Conservation (phyloP, 495 filamentous ascomycete species). For the Aspergillus homomorphus region DNA sequence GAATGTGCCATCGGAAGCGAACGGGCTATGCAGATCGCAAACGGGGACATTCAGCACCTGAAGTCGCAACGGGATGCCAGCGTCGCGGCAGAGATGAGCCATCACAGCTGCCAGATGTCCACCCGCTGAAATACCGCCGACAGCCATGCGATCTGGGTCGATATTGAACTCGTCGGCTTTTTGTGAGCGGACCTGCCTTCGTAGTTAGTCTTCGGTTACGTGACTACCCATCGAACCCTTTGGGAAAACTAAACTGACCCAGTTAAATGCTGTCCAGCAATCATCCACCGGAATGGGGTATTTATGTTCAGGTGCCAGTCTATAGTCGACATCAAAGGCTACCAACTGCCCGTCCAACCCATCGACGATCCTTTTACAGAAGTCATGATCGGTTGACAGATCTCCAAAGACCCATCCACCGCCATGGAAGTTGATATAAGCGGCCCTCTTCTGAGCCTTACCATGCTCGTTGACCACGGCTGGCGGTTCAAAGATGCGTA, state of each 20-base stretch:
- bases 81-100: constrained; percentile 36
- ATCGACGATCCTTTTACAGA: constrained; percentile 37
- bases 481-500: constrained; percentile 39
- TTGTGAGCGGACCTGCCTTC: constrained; percentile 29
- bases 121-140: constrained; percentile 39
- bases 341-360: constrained; percentile 35
- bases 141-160: constrained; percentile 28
- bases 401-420: constrained; percentile 43
- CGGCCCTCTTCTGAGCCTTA: constrained; percentile 32
- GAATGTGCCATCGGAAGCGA: constrained; percentile 35
- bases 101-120: constrained; percentile 39
- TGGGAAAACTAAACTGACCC: constrained; percentile 24
- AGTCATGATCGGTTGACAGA: constrained; percentile 32
- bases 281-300: constrained; percentile 37
- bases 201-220: constrained; percentile 7
- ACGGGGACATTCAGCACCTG: constrained; percentile 37
- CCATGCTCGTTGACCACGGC: constrained; percentile 27
- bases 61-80: constrained; percentile 31
- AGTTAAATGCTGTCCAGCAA: constrained; percentile 43
- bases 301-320: constrained; percentile 36
- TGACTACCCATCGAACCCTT: neutral
- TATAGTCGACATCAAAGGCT: constrained; percentile 40
- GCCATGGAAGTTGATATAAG: constrained; percentile 40
- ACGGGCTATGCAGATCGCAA: constrained; percentile 34
- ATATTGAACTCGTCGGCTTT: constrained; percentile 34